Base-by-base conservation (phyloP, 345 rosid genomes). In the Linum trigynum region DNA sequence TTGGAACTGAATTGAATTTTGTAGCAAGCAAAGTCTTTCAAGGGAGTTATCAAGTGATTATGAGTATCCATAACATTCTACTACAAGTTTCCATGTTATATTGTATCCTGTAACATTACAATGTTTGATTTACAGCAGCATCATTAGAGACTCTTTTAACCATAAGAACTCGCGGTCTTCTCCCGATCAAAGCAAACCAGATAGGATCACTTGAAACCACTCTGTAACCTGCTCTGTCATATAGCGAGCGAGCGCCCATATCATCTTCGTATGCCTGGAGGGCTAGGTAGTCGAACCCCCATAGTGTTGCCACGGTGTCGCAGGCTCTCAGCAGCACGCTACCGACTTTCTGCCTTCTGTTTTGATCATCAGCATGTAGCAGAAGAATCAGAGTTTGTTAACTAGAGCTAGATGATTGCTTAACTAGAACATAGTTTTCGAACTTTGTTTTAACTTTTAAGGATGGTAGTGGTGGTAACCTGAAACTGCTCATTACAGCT, bases 261-360 rank as follows among this genome's bases (percentile, higher is more conserved):
- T 90, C 96, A 63, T 92, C 97, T 77, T 86, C 96, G 2, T 88
- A 88, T 57, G 86, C 97, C 67, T 91, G 77, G 9, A 92, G 81
- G 17, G 72, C 91, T 55, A 88, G 86, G 67, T 78, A 77, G 76
- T 75, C 78, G 65, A 76, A 88, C 17, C 94, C 90, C 97, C 85
- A 86, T 15, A 72, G 64, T 38, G 65, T 53, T 11, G 89, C 81
- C 40, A 92, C 71, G 64, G 70, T 73, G n/a, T 89, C 94, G 43
- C 92, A 86, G 12, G 88, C 96, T 74, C 85, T 75, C 62, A 92
- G 70, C 86, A 90, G 62, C 14, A 74, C 84, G 50, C 84, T 85
- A 23, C 76, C 98, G 66, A 90, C 80, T 82, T 84, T 92, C 73
- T 63, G 80, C 66, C 94, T 81, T 81, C 98, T 87, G 79, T 23